Conservation (phyloP, 495 filamentous ascomycete species). For the Penicillium silybi region DNA sequence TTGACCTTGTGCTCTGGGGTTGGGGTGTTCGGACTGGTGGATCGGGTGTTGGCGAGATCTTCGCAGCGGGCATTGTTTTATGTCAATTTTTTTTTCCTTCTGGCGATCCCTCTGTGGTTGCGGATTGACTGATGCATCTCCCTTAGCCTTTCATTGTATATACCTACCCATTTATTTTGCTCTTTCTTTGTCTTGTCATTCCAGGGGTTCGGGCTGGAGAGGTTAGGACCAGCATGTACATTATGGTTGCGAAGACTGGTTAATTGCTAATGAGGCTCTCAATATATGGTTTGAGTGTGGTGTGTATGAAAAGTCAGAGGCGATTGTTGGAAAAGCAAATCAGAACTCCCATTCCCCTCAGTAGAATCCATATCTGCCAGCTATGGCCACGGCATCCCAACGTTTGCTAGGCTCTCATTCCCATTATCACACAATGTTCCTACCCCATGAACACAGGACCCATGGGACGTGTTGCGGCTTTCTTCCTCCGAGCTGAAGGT, state of each 20-base stretch:
- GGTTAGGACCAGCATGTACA: conserved; percentile 7
- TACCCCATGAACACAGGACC: too few relatives aligned
- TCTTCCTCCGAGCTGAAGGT: too few relatives aligned
- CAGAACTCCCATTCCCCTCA: too few relatives aligned
- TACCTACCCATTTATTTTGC: conserved; percentile 2
- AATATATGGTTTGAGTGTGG: not conserved
- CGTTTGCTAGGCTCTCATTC: too few relatives aligned
- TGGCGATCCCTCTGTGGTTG: not conserved
- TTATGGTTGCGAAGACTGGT: not conserved
- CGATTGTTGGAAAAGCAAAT: too few relatives aligned
- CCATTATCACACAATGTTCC: too few relatives aligned
- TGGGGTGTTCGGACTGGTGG: not conserved
- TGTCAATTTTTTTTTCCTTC: not conserved
- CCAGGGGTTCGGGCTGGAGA: not conserved
- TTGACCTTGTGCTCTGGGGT: not conserved
- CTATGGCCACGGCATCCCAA: too few relatives aligned
- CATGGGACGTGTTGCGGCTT: too few relatives aligned
- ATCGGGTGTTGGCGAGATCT: not conserved
- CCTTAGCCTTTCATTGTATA: conserved; percentile 3
- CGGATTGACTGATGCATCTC: not conserved
- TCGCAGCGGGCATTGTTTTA: not conserved
- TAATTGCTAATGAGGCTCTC: not conserved
- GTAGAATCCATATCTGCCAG: too few relatives aligned
- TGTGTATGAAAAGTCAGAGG: too few relatives aligned
- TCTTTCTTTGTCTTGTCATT: not conserved